Conservation (phyloP, 208 protist species). For the Trypanosoma conorhini region DNA sequence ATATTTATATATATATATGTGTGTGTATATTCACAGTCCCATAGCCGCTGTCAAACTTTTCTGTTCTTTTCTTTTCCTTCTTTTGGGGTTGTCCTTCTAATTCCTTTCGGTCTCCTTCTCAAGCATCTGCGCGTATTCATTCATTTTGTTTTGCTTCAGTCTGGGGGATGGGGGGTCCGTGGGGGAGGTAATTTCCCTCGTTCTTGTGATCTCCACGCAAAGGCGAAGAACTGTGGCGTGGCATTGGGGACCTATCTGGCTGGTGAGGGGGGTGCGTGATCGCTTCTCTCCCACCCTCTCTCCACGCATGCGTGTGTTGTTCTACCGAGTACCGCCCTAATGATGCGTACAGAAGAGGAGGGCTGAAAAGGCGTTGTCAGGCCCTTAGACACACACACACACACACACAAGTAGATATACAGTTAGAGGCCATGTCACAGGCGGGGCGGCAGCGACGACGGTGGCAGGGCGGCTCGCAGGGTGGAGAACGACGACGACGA, state of each 20-base stretch:
- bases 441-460: not conserved
- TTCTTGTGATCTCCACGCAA: not conserved
- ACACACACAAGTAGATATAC: too few relatives aligned
- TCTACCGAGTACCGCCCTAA: constrained; percentile 3
- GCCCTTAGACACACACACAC: not conserved
- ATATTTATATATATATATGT: too few relatives aligned
- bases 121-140: not conserved
- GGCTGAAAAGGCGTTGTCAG: constrained; percentile 1
- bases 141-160: not conserved
- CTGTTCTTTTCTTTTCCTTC: not conserved
- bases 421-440: constrained; percentile 1
- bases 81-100: not conserved
- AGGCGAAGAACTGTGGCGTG: not conserved
- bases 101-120: not conserved
- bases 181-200: not conserved
- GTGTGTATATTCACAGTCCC: too few relatives aligned
- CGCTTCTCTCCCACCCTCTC: not conserved
- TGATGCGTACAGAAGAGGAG: constrained; percentile 12
- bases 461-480: not conserved
- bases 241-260: too few relatives aligned
- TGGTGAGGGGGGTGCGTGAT: not conserved
- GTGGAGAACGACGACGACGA: constrained; percentile 9
- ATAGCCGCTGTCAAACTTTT: not conserved
- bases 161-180: too few relatives aligned
- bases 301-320: not conserved